Evolutionary conservation across 208 protist genomes (phyloP), one percentile per base, ranked within the genome.

Genomic region (Leishmania martiniquensis): DNA sequence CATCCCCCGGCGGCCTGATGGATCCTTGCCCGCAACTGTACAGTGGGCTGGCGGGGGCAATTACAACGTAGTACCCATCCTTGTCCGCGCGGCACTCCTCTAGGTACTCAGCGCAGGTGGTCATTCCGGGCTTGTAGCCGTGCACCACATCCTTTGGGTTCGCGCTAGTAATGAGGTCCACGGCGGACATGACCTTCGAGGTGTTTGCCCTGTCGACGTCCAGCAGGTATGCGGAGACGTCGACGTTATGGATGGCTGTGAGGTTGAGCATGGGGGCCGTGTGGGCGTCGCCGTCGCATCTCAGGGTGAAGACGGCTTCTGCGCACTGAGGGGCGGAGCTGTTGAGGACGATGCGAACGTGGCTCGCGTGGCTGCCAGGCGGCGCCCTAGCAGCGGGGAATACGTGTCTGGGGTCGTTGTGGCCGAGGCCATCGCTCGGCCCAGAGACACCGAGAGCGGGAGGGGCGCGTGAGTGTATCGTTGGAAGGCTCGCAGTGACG

Each of bases 261-360:
- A 72, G 63, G 39, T 72, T 78, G 10, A 72, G 52, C 44, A 78
- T 71, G 32, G 52, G 44, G 9, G 25, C 60, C 13, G 54, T 51
- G 6, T 34, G n/a, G 0, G 52, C 15, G 47, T 78, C 75, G 25
- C 29, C 47, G 62, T 63, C 42, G 74, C 74, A 78, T 15, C 49
- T 72, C 49, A 72, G 45, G 51, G 59, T 63, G 63, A 78, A 62
- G 47, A 37, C 37, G 45, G 74, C 60, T 49, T 37, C 51, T 12
- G 69, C 47, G 9, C 62, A 54, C 3, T 70, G 13, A 4, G 74
- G 74, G 49, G 52, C 54, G 22, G 49, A 69, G 60, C 49, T 72
- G 39, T 78, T 22, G 20, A 78, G 51, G 32, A 42, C 25, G 49
- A 78, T 47, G 51, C 20, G 74, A 25, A 78, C 59, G 29, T 63